phyloP scores from a whole-genome alignment of 306 rosid species.

The Prunus fruticosa region DNA sequence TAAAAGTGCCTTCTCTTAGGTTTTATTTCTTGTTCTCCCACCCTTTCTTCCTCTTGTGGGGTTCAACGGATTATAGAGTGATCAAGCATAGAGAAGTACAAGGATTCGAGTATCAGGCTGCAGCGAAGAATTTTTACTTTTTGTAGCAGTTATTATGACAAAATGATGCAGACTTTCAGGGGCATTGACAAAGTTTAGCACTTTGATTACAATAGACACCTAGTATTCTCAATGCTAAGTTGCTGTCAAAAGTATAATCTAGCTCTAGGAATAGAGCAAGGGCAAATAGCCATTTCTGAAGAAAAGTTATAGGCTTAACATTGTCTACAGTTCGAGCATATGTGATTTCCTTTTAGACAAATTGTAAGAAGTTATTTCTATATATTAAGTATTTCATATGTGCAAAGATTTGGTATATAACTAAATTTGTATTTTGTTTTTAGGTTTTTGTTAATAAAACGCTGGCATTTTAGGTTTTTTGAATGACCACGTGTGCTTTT shows the following conservation, averaged over 20 bases:
- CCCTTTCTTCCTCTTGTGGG: background rate
- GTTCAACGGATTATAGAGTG: background rate
- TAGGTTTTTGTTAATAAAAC: too few relatives aligned
- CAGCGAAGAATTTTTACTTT: background rate
- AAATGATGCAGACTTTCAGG: slow-evolving; percentile 3
- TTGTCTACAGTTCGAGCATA: background rate
- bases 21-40: background rate
- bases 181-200: background rate
- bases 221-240: background rate
- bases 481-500: too few relatives aligned
- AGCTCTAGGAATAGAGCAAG: background rate
- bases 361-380: too few relatives aligned
- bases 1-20: background rate
- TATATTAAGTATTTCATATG: too few relatives aligned
- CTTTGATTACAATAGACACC: background rate
- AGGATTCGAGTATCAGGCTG: slow-evolving; percentile 2
- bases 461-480: too few relatives aligned
- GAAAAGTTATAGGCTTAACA: background rate
- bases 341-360: background rate
- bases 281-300: background rate
- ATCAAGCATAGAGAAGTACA: slow-evolving; percentile 13
- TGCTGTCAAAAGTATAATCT: background rate
- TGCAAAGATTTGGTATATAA: too few relatives aligned
- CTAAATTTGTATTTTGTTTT: too few relatives aligned
- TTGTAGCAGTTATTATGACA: background rate